phyloP scores from a whole-genome alignment of 1,284 basidiomycete species.

The Cystobasidium pallidum region DNA sequence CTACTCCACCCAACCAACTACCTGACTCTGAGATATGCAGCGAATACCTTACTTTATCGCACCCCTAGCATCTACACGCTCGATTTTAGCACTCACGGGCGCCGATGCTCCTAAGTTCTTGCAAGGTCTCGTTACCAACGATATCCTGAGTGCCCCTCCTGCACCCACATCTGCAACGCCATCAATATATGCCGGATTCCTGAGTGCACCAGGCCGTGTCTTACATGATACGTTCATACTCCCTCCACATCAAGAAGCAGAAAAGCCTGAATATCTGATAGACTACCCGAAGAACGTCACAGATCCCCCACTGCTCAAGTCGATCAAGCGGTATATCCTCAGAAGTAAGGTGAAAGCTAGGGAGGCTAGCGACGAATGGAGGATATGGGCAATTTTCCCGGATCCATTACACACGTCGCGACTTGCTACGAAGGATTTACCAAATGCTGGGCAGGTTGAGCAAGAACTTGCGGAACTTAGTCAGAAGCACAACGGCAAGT shows the following conservation, averaged over 20 bases:
- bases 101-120: slow-evolving; percentile 82
- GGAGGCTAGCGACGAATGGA: slow-evolving; percentile 24
- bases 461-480: slow-evolving; percentile 17
- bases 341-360: slow-evolving; percentile 76
- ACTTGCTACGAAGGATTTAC: neutral
- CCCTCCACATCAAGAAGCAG: slow-evolving; percentile 47
- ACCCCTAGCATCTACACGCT: slow-evolving; percentile 43
- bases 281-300: slow-evolving; percentile 68
- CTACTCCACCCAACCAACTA: too few relatives aligned
- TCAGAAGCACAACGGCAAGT: slow-evolving; percentile 21
- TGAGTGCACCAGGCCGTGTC: slow-evolving; percentile 91
- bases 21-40: slow-evolving; percentile 11
- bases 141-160: slow-evolving; percentile 56
- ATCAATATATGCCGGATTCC: slow-evolving; percentile 75
- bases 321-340: slow-evolving; percentile 82
- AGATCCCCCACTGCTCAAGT: slow-evolving; percentile 62
- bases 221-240: slow-evolving; percentile 83
- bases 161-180: slow-evolving; percentile 55
- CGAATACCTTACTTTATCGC: slow-evolving; percentile 34
- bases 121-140: slow-evolving; percentile 77
- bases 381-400: slow-evolving; percentile 38
- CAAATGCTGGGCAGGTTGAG: neutral
- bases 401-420: slow-evolving; percentile 15
- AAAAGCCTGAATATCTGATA: slow-evolving; percentile 67
- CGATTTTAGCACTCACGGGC: slow-evolving; percentile 74